phyloP scores from a whole-genome alignment of 192 early-diverging fungal genomes.

The Blastocladiella britannica region DNA sequence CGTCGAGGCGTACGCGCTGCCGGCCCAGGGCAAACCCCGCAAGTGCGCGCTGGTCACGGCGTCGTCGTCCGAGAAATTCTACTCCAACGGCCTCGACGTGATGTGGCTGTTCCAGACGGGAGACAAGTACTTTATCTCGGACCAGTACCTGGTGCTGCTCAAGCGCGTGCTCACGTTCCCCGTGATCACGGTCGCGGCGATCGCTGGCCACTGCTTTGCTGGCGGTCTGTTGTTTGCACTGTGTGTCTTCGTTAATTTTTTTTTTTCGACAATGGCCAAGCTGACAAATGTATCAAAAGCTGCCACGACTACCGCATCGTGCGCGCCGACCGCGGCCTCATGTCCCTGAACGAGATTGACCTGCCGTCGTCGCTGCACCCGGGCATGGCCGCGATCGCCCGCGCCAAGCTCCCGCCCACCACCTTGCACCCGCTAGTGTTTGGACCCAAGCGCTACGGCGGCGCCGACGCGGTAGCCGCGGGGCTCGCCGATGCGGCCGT shows the following conservation, averaged over 20 bases:
- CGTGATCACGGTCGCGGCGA: neutral
- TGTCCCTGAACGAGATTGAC: neutral
- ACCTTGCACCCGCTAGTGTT: neutral
- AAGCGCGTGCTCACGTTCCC: neutral
- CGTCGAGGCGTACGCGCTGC: neutral
- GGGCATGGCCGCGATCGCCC: neutral
- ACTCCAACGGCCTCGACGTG: neutral
- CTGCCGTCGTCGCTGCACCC: neutral
- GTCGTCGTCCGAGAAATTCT: neutral
- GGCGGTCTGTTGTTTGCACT: neutral
- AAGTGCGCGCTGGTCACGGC: constrained; percentile 1
- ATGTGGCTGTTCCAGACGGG: neutral
- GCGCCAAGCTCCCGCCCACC: neutral
- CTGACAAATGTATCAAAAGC: too few relatives aligned
- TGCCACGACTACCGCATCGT: neutral
- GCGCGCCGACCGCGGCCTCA: neutral
- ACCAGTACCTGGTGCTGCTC: neutral
- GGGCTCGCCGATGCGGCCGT: neutral
- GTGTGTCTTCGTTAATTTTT: too few relatives aligned
- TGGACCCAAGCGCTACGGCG: neutral
- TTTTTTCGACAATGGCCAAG: too few relatives aligned
- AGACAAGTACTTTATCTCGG: neutral
- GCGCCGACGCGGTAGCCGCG: neutral
- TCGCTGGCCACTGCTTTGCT: neutral
- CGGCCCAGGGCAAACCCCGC: neutral